Percentiles rank a stretch among this genome's conserved stretches.
phyloP scores from a whole-genome alignment of 495 filamentous ascomycete species.

The Pseudoneurospora amorphoporcata region DNA sequence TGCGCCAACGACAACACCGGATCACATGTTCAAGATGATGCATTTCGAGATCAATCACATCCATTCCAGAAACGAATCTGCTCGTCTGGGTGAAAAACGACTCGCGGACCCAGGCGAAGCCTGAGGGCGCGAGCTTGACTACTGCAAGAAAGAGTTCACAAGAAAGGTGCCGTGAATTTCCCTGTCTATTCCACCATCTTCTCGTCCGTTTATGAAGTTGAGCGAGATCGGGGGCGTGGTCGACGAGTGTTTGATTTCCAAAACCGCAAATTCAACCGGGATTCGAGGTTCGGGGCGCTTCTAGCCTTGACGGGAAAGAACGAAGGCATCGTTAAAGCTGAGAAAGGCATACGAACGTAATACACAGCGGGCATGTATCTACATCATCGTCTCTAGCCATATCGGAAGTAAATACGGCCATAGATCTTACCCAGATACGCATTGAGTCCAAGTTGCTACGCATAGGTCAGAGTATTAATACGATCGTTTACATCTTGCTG shows the following conservation, averaged over 20 bases:
- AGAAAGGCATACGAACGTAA: background rate
- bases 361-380: background rate
- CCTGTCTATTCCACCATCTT: too few relatives aligned
- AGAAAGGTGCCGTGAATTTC: too few relatives aligned
- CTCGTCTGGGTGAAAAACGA: too few relatives aligned
- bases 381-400: background rate
- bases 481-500: accelerated
- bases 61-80: background rate
- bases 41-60: background rate
- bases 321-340: background rate
- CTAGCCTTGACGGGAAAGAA: too few relatives aligned
- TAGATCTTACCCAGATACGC: background rate
- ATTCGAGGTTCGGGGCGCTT: too few relatives aligned
- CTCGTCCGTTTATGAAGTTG: too few relatives aligned
- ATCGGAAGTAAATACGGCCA: background rate
- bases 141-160: too few relatives aligned
- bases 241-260: too few relatives aligned
- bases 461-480: background rate
- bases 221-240: too few relatives aligned
- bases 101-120: too few relatives aligned
- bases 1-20: background rate
- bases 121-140: too few relatives aligned
- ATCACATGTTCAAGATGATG: background rate
- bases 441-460: background rate
- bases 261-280: too few relatives aligned